Base-by-base conservation (phyloP, 176 grass and related monocot genomes). In the Avena atlantica region DNA sequence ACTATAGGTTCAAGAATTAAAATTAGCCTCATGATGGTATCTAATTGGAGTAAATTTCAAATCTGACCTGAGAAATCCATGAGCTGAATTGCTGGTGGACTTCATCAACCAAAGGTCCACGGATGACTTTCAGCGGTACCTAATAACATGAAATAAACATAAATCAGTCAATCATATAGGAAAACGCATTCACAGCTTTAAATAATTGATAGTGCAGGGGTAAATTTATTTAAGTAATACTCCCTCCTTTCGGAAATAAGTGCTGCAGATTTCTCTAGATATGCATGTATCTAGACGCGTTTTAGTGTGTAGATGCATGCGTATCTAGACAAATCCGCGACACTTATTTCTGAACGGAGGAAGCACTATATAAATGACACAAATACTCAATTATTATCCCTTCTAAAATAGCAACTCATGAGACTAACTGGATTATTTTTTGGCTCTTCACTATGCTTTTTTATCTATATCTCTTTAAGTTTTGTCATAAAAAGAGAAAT, bases 61-160 rank as follows among this genome's bases (percentile, higher is more conserved):
- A 80, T 62, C 49, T 70, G 15, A 97, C 95, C 95, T 97, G 95
- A 86, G 90, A 95, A 86, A 97, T 88, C 95, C 95, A 97, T 20
- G 95, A 85, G 76, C 87, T 97, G 84, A 97, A 97, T 57, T 93
- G 91, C 69, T 97, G 93, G 60, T 93, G 71, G n/a, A 97, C 89
- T 94, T 97, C 95, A 85, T 93, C 89, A 79, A 97, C 85, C 25
- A 97, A 81, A 66, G 91, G 89, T 57, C 95, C 95, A 60, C 61
- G 87, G 72, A 84, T 89, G 88, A 95, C 71, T 87, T 93, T 97
- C 55, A 95, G 61, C 5, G 77, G 64, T 50, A 92, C 89, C 95
- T 97, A 70, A 84, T 97, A 70, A 84, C 62, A 58, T 24, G 60
- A 70, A 83, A 37, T 4, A 59, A 47, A 66, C 2, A 68, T 11